Conservation (phyloP, 2,329 filamentous ascomycete species). For the Xylariaceae sp. region DNA sequence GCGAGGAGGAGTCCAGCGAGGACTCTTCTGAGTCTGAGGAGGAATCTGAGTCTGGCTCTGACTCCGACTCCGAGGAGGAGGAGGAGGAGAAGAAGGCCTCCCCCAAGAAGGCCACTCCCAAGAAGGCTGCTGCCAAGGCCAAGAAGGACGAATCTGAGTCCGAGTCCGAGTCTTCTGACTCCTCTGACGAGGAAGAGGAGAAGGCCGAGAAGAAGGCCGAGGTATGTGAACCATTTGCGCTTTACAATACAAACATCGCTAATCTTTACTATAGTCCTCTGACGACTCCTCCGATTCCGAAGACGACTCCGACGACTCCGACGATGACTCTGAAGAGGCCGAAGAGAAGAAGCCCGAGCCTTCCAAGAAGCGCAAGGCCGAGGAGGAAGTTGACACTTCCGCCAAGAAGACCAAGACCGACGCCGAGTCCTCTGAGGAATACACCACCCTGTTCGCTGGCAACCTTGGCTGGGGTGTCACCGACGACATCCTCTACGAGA, state of each 20-base stretch:
- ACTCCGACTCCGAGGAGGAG: constrained; percentile 22
- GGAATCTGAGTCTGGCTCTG: constrained; percentile 12
- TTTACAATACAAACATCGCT: constrained; percentile 1
- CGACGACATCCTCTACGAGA: constrained; percentile 71
- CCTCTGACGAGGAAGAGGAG: constrained; percentile 31
- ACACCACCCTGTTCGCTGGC: constrained; percentile 77
- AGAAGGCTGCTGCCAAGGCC: constrained; percentile 26
- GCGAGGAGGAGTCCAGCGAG: constrained; percentile 29
- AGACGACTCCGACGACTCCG: constrained; percentile 26
- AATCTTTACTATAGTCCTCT: constrained; percentile 12
- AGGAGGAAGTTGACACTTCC: constrained; percentile 24
- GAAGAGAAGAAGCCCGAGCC: constrained; percentile 22
- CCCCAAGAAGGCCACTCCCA: constrained; percentile 29
- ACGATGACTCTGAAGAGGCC: constrained; percentile 27
- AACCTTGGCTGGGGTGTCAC: constrained; percentile 89
- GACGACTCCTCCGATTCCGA: constrained; percentile 13
- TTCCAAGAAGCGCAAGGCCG: constrained; percentile 42
- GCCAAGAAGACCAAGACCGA: constrained; percentile 22
- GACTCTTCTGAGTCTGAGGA: constrained; percentile 17
- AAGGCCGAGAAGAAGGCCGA: constrained; percentile 29
- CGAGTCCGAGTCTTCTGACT: constrained; percentile 35
- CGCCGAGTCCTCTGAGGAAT: constrained; percentile 40
- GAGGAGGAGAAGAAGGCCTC: constrained; percentile 31
- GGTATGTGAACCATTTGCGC: constrained; percentile 23
- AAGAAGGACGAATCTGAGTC: constrained; percentile 32